Percentiles rank a stretch among this genome's conserved stretches.
Conservation (phyloP, 306 rosid species). For the Vigna reflexopilosa region DNA sequence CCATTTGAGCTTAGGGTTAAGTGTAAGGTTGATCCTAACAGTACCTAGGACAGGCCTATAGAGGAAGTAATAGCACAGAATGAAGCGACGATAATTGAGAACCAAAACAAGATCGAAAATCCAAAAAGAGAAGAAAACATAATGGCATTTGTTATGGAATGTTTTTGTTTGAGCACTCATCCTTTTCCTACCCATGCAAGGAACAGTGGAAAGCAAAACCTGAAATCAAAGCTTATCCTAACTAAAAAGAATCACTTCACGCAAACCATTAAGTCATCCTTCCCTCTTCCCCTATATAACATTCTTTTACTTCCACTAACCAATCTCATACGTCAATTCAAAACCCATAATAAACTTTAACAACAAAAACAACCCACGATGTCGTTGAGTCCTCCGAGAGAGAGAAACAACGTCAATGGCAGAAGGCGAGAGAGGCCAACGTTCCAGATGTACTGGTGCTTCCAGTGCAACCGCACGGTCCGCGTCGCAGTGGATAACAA, state of each 20-base stretch:
- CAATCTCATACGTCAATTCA: neutral
- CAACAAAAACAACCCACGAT: constrained; percentile 37
- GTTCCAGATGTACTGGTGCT: constrained; percentile 77
- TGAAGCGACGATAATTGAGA: no score
- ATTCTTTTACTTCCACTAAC: neutral
- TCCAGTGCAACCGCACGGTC: constrained; percentile 67
- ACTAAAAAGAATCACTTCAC: constrained; percentile 50
- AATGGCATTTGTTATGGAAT: neutral
- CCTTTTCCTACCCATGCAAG: constrained; percentile 59
- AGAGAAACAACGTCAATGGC: constrained; percentile 25
- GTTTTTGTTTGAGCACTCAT: constrained; percentile 46
- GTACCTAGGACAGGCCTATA: neutral
- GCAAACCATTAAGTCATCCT: constrained; percentile 62
- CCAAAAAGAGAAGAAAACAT: neutral
- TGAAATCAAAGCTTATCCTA: neutral
- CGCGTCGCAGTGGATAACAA: constrained; percentile 47
- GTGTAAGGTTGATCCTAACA: neutral
- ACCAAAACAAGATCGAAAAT: no score
- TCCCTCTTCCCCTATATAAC: constrained; percentile 18
- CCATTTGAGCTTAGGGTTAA: neutral
- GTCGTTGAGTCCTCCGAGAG: constrained; percentile 70
- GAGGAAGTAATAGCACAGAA: neutral
- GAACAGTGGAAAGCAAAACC: constrained; percentile 35
- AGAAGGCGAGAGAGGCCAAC: constrained; percentile 10
- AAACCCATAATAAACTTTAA: neutral